phyloP scores from a whole-genome alignment of 2,329 filamentous ascomycete species.

The Paramyrothecium sp. region DNA sequence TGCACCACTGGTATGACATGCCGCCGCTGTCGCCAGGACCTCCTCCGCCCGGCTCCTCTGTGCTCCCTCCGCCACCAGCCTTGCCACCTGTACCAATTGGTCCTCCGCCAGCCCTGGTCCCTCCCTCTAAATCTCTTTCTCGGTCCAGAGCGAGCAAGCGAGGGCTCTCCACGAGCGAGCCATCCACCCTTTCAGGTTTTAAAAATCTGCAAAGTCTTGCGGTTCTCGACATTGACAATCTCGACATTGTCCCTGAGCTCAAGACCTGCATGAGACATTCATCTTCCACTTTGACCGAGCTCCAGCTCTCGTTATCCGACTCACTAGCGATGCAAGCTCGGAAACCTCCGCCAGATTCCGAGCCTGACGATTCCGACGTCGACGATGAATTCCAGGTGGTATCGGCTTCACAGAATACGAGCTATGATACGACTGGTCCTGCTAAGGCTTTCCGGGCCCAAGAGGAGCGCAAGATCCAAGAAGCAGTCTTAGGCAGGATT shows the following conservation, averaged over 20 bases:
- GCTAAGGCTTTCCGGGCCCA: constrained; percentile 46
- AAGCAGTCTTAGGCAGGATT: constrained; percentile 49
- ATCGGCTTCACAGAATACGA: constrained; percentile 27
- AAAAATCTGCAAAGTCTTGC: constrained; percentile 50
- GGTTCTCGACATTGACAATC: constrained; percentile 59
- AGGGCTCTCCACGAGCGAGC: constrained; percentile 29
- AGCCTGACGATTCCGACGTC: constrained; percentile 49
- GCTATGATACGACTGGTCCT: constrained; percentile 37
- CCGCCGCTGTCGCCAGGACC: constrained; percentile 18
- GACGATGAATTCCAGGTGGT: constrained; percentile 54
- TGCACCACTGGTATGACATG: constrained; percentile 23
- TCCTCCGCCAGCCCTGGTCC: constrained; percentile 26
- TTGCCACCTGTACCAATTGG: constrained; percentile 14
- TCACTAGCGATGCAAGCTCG: constrained; percentile 42
- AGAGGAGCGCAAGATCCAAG: constrained; percentile 54
- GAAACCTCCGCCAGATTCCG: constrained; percentile 33
- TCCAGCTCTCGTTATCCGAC: constrained; percentile 60
- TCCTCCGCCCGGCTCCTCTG: constrained; percentile 5
- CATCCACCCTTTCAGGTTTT: constrained; percentile 57
- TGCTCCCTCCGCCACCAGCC: not conserved
- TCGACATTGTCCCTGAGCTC: constrained; percentile 56
- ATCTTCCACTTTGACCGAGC: constrained; percentile 49
- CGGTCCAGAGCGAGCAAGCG: constrained; percentile 34
- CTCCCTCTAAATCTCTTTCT: constrained; percentile 30
- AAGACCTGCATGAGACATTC: constrained; percentile 54